Base-by-base conservation (phyloP, 306 rosid genomes). In the Pterocarpus santalinus region DNA sequence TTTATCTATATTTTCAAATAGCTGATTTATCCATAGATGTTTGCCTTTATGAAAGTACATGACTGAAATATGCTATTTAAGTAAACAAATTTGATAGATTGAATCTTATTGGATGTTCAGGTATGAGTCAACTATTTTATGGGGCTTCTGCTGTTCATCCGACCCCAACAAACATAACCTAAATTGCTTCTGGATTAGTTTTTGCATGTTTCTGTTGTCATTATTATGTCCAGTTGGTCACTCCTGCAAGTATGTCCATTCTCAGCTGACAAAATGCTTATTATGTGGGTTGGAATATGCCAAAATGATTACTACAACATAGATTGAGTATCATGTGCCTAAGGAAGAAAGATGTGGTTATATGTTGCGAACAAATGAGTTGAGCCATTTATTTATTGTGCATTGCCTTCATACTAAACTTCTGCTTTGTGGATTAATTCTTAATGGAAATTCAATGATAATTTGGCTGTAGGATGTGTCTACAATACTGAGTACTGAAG, bases 401-500 rank as follows among this genome's bases (percentile, higher is more conserved):
- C 55, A 49, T 79, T 41, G 17, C 65, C 72, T 64, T 77, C 46
- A 12, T 65, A 32, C 62, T 56, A 66, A 14, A 49, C 8, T 79
- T 75, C 35, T 67, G 65, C 81, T 70, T 38, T 81, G 39, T 64
- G 65, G 80, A 61, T 72, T 57, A n/a, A 47, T 34, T 80, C 47
- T 73, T 66, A 67, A 64, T 34, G 30, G n/a, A 82, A 65, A 22
- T 13, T 57, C 81, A 65, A 51, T 76, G 63, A 57, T 65, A 65
- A 84, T 81, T 69, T 85, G 87, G 76, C 78, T 66, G 69, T 67
- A 95, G 99, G 98, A 93, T 46, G 82, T 90, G 76, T 93, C 99
- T 69, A 75, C 89, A 78, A 87, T 95, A 80, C 82, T 93, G 86
- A 91, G 97, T 81, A 95, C 98, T 60, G 97, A 90, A 86, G 98